Conservation (phyloP, 306 rosid species). For the Acacia melanoxylon region DNA sequence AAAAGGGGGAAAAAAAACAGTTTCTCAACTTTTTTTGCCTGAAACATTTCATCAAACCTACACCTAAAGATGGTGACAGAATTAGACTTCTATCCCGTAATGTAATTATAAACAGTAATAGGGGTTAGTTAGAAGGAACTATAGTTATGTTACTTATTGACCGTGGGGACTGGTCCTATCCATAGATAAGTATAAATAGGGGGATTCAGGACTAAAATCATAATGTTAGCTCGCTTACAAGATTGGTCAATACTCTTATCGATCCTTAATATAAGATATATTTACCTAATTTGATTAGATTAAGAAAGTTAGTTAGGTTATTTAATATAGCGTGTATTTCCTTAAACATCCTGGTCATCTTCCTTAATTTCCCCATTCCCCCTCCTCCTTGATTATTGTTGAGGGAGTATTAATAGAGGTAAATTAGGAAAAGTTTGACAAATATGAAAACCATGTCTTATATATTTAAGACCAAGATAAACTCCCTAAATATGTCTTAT, state of each 20-base stretch:
- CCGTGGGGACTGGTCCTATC: not conserved
- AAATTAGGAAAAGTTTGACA: too few relatives aligned
- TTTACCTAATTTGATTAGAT: too few relatives aligned
- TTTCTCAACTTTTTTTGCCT: not conserved
- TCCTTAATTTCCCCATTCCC: too few relatives aligned
- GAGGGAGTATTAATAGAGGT: too few relatives aligned
- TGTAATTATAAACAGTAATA: not conserved
- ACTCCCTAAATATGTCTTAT: too few relatives aligned
- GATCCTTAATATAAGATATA: too few relatives aligned
- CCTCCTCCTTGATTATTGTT: too few relatives aligned
- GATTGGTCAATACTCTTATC: not conserved
- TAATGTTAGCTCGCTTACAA: not conserved
- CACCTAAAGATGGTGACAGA: constrained; percentile 7
- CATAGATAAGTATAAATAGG: not conserved
- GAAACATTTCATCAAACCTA: not conserved
- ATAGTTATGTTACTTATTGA: not conserved
- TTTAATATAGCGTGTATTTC: too few relatives aligned
- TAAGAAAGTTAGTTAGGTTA: too few relatives aligned
- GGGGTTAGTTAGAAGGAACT: not conserved
- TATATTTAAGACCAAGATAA: too few relatives aligned
- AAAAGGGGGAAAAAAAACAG: not conserved
- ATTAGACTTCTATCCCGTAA: not conserved
- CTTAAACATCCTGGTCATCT: too few relatives aligned
- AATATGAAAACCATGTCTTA: too few relatives aligned
- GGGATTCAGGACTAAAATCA: not conserved